Conservation (phyloP, 75 land plant species). For the Gnetum montanum region DNA sequence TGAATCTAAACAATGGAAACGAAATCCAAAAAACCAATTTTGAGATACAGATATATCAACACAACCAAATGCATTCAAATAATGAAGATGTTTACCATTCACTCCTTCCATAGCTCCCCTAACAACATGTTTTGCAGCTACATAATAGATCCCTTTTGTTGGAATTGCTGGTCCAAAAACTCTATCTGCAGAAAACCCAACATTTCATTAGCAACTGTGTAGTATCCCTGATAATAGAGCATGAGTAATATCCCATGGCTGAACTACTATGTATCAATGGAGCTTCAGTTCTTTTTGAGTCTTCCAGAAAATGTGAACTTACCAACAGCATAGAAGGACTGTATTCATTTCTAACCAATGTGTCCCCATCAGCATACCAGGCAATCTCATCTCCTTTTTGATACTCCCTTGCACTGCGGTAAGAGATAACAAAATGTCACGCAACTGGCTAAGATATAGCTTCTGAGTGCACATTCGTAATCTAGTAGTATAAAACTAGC, state of each 20-base stretch:
- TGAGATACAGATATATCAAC: no score
- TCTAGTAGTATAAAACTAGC: no score
- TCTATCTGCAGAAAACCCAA: conserved; percentile 34
- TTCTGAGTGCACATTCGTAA: no score
- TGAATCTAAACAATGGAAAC: no score
- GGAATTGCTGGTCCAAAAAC: conserved; percentile 62
- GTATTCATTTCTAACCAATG: conserved; percentile 77
- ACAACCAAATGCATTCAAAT: no score
- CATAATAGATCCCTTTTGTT: conserved; percentile 64
- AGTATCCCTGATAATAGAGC: neutral
- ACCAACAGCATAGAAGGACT: conserved; percentile 95
- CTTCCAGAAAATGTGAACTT: conserved; percentile 15
- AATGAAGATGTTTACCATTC: conserved; percentile 77
- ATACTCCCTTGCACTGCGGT: conserved; percentile 83
- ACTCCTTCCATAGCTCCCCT: conserved; percentile 90
- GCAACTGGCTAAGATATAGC: no score
- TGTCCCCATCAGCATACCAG: conserved; percentile 97
- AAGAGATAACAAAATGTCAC: no score
- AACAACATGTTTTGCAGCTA: conserved; percentile 73
- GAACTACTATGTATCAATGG: neutral
- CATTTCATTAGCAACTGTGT: no score
- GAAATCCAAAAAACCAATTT: neutral
- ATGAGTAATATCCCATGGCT: no score
- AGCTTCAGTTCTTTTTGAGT: neutral
- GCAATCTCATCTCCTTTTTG: conserved; percentile 88